Evolutionary conservation across 805 yeast species (phyloP).

Genomic region (Ogataea degrootiae): DNA sequence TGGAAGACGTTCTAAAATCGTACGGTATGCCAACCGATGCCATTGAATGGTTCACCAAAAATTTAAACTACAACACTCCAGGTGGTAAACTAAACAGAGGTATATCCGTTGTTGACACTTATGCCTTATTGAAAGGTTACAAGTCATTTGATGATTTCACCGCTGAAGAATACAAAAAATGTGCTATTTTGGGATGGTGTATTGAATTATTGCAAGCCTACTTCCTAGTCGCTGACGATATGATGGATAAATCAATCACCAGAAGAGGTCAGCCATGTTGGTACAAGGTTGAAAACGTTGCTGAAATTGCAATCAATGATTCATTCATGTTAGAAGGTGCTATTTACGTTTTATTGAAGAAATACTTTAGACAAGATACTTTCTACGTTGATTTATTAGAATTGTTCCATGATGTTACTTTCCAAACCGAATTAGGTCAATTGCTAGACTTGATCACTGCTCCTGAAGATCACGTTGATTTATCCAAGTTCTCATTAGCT

Average conservation of each 20-base stretch:
- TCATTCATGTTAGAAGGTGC: conserved; percentile 96
- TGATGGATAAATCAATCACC: conserved; percentile 95
- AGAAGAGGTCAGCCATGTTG: conserved; percentile 99
- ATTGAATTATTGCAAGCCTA: conserved; percentile 93
- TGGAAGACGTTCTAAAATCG: conserved; percentile 51
- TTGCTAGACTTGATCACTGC: conserved; percentile 93
- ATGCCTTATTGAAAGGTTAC: conserved; percentile 68
- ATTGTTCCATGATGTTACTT: conserved; percentile 93
- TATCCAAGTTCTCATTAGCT: conserved; percentile 75
- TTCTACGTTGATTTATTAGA: conserved; percentile 90
- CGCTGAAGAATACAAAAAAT: conserved; percentile 70
- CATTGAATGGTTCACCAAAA: conserved; percentile 73
- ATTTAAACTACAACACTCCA: conserved; percentile 80
- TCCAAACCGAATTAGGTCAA: conserved; percentile 97
- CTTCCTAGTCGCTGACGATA: conserved; percentile 95
- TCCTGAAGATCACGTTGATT: conserved; percentile 91
- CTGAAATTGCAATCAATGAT: conserved; percentile 94
- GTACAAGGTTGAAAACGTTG: conserved; percentile 78
- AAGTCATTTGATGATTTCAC: conserved; percentile 52
- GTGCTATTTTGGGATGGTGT: conserved; percentile 92
- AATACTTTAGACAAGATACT: conserved; percentile 73
- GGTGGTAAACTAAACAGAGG: conserved; percentile 98
- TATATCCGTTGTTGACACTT: conserved; percentile 89
- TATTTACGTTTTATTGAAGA: conserved; percentile 82
- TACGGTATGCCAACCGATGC: conserved; percentile 88